Base-by-base conservation (phyloP, 2,329 filamentous ascomycete genomes). In the Fusarium lyarnte region DNA sequence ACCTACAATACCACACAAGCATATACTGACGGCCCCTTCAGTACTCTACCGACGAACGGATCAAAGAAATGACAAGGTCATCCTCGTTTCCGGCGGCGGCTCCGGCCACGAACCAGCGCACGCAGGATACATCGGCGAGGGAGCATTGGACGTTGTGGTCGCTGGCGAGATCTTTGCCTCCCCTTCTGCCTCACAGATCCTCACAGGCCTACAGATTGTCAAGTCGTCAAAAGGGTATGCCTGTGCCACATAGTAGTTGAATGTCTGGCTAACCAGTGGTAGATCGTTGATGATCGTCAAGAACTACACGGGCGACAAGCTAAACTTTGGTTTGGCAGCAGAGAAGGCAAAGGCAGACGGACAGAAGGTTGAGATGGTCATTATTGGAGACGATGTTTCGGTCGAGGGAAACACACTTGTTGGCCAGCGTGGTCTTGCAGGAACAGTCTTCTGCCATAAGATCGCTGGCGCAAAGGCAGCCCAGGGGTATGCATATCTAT, bases 311-410 rank as follows among this genome's bases (percentile, higher is more conserved):
- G 76, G 76, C 25, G 76, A 78, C 49, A 77, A 77, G 52, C 73
- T 78, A 52, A 77, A 78, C 65, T 78, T 79, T 55, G 76, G 77
- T 8, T 57, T 79, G 21, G 77, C 77, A 6, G 77, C 77, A 7
- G 77, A 79, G 63, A 77, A 78, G 60, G 77, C 77, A 38, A 78
- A 78, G 53, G 70, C 77, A 6, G 62, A 73, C 13, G 74, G 74
- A 2, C 73, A 74, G 25, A 68, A 69, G 23, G 71, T 77, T 7
- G 68, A 73, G 52, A 76, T 76, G 71, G 74, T 77, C 21, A 66
- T 76, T 19, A 69, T 77, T 3, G 75, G 74, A 11, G 75, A 77
- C 4, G 75, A 77, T 43, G 75, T 77, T 7, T 77, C 75, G 2
- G 74, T 76, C 1, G 69, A 77, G 31, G 75, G 74, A 14, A 77